phyloP scores from a whole-genome alignment of 1,284 basidiomycete species.

The Xerocomus minutiporus region DNA sequence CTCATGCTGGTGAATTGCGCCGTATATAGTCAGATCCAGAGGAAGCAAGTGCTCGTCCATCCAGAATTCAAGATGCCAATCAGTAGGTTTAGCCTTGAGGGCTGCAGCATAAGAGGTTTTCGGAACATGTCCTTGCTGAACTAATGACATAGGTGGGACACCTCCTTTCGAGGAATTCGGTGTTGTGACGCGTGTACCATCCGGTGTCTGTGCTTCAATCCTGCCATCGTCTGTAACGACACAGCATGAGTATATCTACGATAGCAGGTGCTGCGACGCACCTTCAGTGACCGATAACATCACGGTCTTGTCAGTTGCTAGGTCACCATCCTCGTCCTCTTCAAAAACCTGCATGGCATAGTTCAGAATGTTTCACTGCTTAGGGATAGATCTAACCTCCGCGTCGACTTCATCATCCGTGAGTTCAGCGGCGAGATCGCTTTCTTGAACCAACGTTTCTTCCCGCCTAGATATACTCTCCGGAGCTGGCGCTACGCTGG shows the following conservation, averaged over 20 bases:
- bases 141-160: slow-evolving; percentile 33
- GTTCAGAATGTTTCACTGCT: slow-evolving; percentile 2
- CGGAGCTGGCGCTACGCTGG: slow-evolving; percentile 15
- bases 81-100: slow-evolving; percentile 84
- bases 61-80: slow-evolving; percentile 96
- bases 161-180: slow-evolving; percentile 55
- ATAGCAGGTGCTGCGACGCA: slow-evolving; percentile 30
- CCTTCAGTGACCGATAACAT: slow-evolving; percentile 80
- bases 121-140: slow-evolving; percentile 42
- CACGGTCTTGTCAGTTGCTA: slow-evolving; percentile 75
- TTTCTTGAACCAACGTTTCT: slow-evolving; percentile 57
- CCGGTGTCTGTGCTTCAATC: slow-evolving; percentile 92
- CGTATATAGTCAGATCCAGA: slow-evolving; percentile 90
- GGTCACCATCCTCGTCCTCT: slow-evolving; percentile 68
- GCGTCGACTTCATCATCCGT: slow-evolving; percentile 80
- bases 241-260: slow-evolving; percentile 9
- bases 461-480: slow-evolving; percentile 31
- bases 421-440: slow-evolving; percentile 64
- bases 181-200: slow-evolving; percentile 90
- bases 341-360: slow-evolving; percentile 53
- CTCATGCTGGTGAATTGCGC: slow-evolving; percentile 89
- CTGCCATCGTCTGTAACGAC: slow-evolving; percentile 70
- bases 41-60: slow-evolving; percentile 84
- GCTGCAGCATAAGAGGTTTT: slow-evolving; percentile 89
- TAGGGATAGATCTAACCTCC: slow-evolving; percentile 37